Conservation (phyloP, 208 protist genomes). For the Leishmania aethiopica region DNA sequence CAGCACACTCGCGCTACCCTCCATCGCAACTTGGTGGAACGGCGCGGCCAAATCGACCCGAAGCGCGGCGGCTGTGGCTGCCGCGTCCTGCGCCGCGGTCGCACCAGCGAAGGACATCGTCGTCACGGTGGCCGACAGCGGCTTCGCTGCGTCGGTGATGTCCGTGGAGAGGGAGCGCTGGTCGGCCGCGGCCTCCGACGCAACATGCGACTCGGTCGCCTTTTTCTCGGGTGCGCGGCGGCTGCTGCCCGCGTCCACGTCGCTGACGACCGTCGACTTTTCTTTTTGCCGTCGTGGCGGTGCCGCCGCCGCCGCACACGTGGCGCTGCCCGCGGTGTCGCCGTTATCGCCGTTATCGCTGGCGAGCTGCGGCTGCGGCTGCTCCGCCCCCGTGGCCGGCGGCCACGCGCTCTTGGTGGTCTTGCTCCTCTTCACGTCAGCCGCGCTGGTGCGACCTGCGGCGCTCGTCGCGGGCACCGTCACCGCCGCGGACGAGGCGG, state of each 20-base stretch:
- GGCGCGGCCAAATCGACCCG: conserved; percentile 33
- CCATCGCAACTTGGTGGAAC: conserved; percentile 37
- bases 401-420: neutral
- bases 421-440: neutral
- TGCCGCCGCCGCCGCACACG: neutral
- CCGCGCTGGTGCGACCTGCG: neutral
- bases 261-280: neutral
- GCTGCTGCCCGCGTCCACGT: neutral
- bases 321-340: neutral
- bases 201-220: neutral
- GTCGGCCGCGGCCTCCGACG: neutral
- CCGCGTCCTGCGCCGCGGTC: conserved; percentile 12
- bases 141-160: neutral
- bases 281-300: neutral
- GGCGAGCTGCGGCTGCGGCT: neutral
- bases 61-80: conserved; percentile 9
- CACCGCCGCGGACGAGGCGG: neutral
- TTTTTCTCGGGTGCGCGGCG: neutral
- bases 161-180: neutral
- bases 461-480: neutral
- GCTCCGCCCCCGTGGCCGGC: neutral
- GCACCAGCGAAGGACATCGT: neutral
- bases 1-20: conserved; percentile 20
- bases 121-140: neutral
- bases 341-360: too few relatives aligned